Evolutionary conservation across 176 grass and related monocot species (phyloP), one percentile per base, ranked within the genome.

Genomic region (Oropetium thomaeum): DNA sequence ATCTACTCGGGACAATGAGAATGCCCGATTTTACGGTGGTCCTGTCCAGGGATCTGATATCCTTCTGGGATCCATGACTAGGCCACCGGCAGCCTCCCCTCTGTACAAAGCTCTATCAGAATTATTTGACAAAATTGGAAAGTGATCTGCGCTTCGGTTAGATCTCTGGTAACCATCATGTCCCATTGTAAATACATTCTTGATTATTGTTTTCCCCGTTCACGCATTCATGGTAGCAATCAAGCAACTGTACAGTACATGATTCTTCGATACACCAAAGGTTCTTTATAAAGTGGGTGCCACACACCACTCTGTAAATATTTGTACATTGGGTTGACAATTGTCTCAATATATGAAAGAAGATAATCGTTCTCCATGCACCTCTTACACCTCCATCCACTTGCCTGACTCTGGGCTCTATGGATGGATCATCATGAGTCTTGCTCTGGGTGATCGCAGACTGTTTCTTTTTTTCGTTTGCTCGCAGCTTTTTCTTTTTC

Each of bases 101-200:
- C 87, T 96, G 65, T 92, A 96, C 73, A 77, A 81, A 67, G 79
- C 89, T 70, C 67, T 96, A 8, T 87, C 75, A 17, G 89, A 93
- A 83, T 65, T 91, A 34, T 78, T 85, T 51, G 88, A 85, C 20
- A 91, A 81, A 38, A 58, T 86, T 55, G 75, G 72, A 26, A 97
- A 77, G 34, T 86, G 76, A 61, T 25, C 33, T 6, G 32, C 51
- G 34, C 58, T 33, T 76, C 13, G 32, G 48, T 63, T 49, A 52
- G 27, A 29, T 40, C 58, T 65, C 67, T 47, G 30, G 44, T 15
- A 22, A 53, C 28, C 0, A 19, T 33, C 66, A 38, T 0, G 1
- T 29, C 53, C 35, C 57, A 47, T 43, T 52, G 84, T 87, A 81
- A 76, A 87, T 78, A 73, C 73, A 37, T 65, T 66, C 20, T 26